Base-by-base conservation (phyloP, 108 stramenopile genomes). In the Poteriospumella lacustris region DNA sequence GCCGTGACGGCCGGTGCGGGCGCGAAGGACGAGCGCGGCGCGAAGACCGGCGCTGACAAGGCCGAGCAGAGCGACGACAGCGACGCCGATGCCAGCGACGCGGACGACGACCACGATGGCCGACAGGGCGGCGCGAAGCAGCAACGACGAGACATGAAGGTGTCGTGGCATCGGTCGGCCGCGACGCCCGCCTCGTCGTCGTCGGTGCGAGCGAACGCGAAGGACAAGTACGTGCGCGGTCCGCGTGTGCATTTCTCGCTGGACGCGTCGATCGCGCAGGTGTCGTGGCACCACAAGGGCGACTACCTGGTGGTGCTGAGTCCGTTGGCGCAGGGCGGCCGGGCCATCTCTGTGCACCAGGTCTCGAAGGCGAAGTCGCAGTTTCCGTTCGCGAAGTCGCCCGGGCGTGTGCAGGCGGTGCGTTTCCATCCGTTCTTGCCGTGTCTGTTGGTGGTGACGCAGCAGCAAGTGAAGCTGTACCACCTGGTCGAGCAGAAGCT, bases 351-450 rank as follows among this genome's bases (percentile, higher is more conserved):
- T 42, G 93, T 97, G 44, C 96, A 97, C 84, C 97, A 97, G 81
- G 81, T 97, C 2, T 89, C 87, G 77, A 94, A 92, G 84, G 93
- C 92, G 1, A 85, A 85, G 12, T 93, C 93, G 58, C 96, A 97
- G 80, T 92, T 92, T 59, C 98, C 97, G 28, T 96, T 97, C 83
- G 33, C 58, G 5, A 80, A 80, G 56, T 40, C 79, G 19, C 78
- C 79, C 33, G 84, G 92, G 5, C 91, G 91, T 76, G 89, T 88
- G 5, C 95, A 96, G 83, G 69, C 84, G 43, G 92, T 93, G n/a
- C 89, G 87, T 58, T 98, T 98, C 85, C 99, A 98, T 83, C 95
- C 93, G 9, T 86, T 83, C 68, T 95, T 95, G 87, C 99, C 99
- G 33, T 96, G 95, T 78, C 82, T 99, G 68, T 96, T 98, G 79